phyloP scores from a whole-genome alignment of 495 filamentous ascomycete genomes.

The Talaromyces proteolyticus region DNA sequence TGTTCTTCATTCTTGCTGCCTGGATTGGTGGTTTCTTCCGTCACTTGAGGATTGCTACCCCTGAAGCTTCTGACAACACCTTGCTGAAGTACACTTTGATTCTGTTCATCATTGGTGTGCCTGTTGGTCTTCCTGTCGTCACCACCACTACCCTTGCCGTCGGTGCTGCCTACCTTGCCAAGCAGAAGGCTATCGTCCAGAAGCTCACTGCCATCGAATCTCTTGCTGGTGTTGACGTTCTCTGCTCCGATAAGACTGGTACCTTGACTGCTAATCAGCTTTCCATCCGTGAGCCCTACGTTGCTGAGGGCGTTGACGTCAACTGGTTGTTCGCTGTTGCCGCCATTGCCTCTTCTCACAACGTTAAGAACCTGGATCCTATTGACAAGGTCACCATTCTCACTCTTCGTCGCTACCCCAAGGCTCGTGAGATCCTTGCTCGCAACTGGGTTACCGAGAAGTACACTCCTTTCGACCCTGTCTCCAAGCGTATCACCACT shows the following conservation, averaged over 20 bases:
- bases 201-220: constrained; percentile 74
- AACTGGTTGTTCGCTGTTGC: constrained; percentile 79
- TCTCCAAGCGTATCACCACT: constrained; percentile 72
- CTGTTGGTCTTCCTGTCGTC: constrained; percentile 70
- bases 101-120: constrained; percentile 67
- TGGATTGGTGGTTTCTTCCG: constrained; percentile 77
- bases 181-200: constrained; percentile 72
- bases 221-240: constrained; percentile 69
- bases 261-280: constrained; percentile 73
- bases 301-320: constrained; percentile 68
- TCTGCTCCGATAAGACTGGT: constrained; percentile 77
- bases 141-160: constrained; percentile 71
- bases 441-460: constrained; percentile 69
- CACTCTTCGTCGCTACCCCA: constrained; percentile 68
- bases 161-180: constrained; percentile 67
- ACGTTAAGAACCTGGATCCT: constrained; percentile 70
- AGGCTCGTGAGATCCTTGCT: constrained; percentile 62
- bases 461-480: constrained; percentile 73
- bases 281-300: constrained; percentile 68
- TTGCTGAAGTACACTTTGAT: constrained; percentile 63
- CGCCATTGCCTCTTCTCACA: constrained; percentile 69
- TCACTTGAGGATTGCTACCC: constrained; percentile 60
- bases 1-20: constrained; percentile 64
- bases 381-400: constrained; percentile 74
- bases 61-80: constrained; percentile 43